These are phyloP conservation scores for Hygrophorus russula DNA, from an alignment of 768 basidiomycete genomes.

Conservation along the genomic window DNA sequence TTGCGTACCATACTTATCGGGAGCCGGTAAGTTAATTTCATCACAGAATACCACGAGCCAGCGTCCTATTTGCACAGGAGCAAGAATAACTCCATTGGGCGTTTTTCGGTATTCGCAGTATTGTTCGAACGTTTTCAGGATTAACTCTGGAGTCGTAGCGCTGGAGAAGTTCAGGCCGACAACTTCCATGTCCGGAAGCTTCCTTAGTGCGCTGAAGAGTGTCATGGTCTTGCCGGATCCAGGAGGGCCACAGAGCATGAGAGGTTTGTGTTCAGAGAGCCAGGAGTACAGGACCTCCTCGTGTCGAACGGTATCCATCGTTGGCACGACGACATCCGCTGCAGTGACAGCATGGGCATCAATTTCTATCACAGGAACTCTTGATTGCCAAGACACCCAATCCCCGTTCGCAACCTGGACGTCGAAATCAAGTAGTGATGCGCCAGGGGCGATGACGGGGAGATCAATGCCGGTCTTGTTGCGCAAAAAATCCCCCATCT, in stretches of 20 bases:
- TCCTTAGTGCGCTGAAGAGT: conserved; percentile 92
- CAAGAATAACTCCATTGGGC: conserved; percentile 92
- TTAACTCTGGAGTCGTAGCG: conserved; percentile 95
- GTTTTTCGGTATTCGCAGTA: conserved; percentile 99
- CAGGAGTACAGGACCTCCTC: conserved; percentile 98
- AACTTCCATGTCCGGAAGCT: conserved; percentile 97
- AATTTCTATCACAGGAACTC: conserved; percentile 92
- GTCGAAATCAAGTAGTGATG: conserved; percentile 90
- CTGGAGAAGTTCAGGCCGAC: conserved; percentile 99
- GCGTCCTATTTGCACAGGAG: conserved; percentile 88
- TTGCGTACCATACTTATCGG: conserved; percentile 97
- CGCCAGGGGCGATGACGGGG: conserved; percentile 62
- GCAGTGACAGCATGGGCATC: conserved; percentile 95
- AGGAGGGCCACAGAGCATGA: conserved; percentile 98
- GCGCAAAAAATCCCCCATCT: conserved; percentile 81
- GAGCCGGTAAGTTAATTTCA: conserved; percentile 95
- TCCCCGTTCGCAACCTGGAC: conserved; percentile 79
- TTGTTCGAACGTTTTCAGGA: conserved; percentile 98
- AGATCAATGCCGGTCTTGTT: conserved; percentile 84
- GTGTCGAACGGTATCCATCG: conserved; percentile 96
- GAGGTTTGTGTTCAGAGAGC: conserved; percentile 96
- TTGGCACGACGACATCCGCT: conserved; percentile 94
- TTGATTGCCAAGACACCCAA: conserved; percentile 87
- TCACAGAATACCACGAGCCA: conserved; percentile 99
- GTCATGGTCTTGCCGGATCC: conserved; percentile 99